Evolutionary conservation across 164 flowering plant genomes (phyloP), one percentile per base, ranked within the genome.

Genomic region (Nymphaea colorata): DNA sequence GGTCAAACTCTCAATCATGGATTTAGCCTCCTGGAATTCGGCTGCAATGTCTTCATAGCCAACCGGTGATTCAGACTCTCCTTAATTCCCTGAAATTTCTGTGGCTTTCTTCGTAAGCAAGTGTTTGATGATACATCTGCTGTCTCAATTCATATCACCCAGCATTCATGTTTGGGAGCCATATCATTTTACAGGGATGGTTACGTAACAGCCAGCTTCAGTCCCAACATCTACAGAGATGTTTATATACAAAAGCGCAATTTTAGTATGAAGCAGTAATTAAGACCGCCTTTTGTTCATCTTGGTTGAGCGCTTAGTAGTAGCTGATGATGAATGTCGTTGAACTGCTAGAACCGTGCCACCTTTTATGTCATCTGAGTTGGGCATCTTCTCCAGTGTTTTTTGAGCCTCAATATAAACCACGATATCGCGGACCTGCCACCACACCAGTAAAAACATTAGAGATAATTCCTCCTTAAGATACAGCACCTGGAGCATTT

Each of bases 391-490:
- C 18, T 76, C 73, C 5, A 91, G 71, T 44, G 87, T 84, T 77
- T 75, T 88, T 68, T 86, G 97, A 62, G 97, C 90, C 81, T 86
- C 86, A 42, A 89, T 66, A 69, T 83, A 91, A 47, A 94, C 79
- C 10, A 74, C 85, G 43, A 91, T 78, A 77, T 94, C 97, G 68
- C 97, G 81, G 42, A 91, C 85, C 98, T 91, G 91, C 4, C 43
- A 18, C 43, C 14, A 69, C 43, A 57, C 36, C 36, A 42, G 11
- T 4, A 55, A n/a, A 62, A 62, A 14, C 51, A 45, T 65, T 43
- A 15, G 43, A 5, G 12, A 4, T 71, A 25, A 16, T 43, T 11
- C 63, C 57, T 45, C 5, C 11, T 5, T 45, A 45, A 25, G 1
- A 25, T 25, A 10, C 53, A 45, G 11, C 5, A 10, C 11, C 11